Conservation (phyloP, 805 yeast species). For the Saturnispora saitoi region DNA sequence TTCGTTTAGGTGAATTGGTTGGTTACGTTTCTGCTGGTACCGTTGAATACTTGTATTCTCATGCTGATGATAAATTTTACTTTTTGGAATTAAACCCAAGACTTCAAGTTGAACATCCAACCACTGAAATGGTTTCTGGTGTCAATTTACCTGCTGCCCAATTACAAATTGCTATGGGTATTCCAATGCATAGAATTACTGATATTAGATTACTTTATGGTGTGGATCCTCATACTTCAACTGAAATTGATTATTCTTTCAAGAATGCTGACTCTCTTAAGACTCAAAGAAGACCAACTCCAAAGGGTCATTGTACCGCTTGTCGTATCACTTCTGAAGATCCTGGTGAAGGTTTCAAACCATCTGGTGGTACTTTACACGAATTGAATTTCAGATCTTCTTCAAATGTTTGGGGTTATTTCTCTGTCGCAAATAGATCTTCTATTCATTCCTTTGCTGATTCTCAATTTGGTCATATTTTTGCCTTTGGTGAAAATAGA, state of each 20-base stretch:
- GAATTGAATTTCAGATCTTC: slow-evolving; percentile 95
- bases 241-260: slow-evolving; percentile 87
- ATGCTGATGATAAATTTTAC: slow-evolving; percentile 89
- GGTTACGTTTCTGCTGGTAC: slow-evolving; percentile 99
- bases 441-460: slow-evolving; percentile 97
- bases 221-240: slow-evolving; percentile 87
- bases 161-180: slow-evolving; percentile 98
- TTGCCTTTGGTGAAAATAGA: slow-evolving; percentile 98
- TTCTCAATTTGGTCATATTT: slow-evolving; percentile 98
- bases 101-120: slow-evolving; percentile 99
- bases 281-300: slow-evolving; percentile 85
- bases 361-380: slow-evolving; percentile 93
- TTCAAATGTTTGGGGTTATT: slow-evolving; percentile 99
- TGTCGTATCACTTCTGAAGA: slow-evolving; percentile 99
- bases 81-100: slow-evolving; percentile 96
- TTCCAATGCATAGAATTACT: slow-evolving; percentile 88
- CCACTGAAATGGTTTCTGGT: slow-evolving; percentile 99
- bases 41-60: slow-evolving; percentile 92
- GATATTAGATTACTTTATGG: slow-evolving; percentile 93
- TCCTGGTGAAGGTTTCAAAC: slow-evolving; percentile 99
- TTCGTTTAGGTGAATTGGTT: slow-evolving; percentile 89
- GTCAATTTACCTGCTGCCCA: slow-evolving; percentile 98
- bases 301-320: slow-evolving; percentile 98
- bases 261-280: slow-evolving; percentile 58
- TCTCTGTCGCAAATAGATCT: slow-evolving; percentile 93